Percentiles rank a stretch among this genome's conserved stretches.
These are phyloP conservation scores for Pseudogymnoascus sp. DNA, from an alignment of 2,329 filamentous ascomycete species.

Conservation along the genomic window DNA sequence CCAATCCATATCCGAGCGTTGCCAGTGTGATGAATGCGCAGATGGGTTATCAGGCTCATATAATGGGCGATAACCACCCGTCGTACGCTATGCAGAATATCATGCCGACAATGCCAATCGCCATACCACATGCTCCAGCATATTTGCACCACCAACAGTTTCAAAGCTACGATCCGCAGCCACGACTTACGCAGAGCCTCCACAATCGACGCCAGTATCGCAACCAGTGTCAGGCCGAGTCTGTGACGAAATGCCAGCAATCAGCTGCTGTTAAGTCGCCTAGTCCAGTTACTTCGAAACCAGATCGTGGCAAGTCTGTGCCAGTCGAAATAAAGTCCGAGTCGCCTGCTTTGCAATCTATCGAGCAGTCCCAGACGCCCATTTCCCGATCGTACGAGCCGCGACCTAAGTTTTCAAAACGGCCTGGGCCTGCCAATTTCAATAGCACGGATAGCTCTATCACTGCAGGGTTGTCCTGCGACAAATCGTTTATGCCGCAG, in stretches of 20 bases:
- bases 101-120: not conserved
- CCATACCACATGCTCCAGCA: not conserved
- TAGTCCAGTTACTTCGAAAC: not conserved
- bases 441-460: not conserved
- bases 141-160: not conserved
- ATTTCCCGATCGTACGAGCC: not conserved
- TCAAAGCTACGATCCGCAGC: not conserved
- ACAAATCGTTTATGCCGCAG: not conserved
- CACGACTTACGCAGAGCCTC: not conserved
- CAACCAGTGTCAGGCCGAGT: not conserved
- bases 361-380: not conserved
- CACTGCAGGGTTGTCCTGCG: not conserved
- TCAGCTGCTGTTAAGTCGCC: not conserved
- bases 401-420: not conserved
- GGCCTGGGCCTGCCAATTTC: not conserved
- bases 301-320: not conserved
- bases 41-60: not conserved
- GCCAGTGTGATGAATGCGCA: not conserved
- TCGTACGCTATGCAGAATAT: not conserved
- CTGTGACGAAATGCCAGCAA: not conserved
- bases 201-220: not conserved
- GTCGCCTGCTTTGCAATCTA: not conserved
- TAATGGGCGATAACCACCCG: not conserved
- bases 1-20: not conserved
- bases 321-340: slow-evolving; percentile 2